Conservation (phyloP, 2,329 filamentous ascomycete species). For the Botrytis paeoniae region DNA sequence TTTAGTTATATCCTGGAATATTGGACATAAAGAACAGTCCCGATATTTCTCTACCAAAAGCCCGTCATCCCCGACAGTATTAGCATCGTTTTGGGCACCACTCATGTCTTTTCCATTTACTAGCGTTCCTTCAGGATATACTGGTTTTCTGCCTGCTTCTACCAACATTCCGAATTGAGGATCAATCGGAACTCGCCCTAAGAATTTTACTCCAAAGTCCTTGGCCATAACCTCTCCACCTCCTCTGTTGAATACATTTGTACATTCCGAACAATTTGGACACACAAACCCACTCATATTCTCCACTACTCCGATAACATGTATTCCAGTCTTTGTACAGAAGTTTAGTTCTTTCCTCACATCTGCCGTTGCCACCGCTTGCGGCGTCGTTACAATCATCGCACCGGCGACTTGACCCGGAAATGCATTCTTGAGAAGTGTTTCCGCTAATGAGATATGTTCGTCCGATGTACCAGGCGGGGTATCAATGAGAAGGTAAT, state of each 20-base stretch:
- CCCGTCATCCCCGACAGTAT: slow-evolving; percentile 37
- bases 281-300: slow-evolving; percentile 97
- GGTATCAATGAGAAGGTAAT: slow-evolving; percentile 92
- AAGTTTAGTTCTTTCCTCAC: slow-evolving; percentile 87
- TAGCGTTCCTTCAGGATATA: slow-evolving; percentile 66
- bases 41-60: slow-evolving; percentile 69
- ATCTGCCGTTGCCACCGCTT: slow-evolving; percentile 89
- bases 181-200: slow-evolving; percentile 88
- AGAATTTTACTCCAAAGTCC: slow-evolving; percentile 78
- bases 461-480: slow-evolving; percentile 96
- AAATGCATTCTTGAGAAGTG: slow-evolving; percentile 61
- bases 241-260: slow-evolving; percentile 88
- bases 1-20: slow-evolving; percentile 65
- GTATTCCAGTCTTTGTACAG: slow-evolving; percentile 76
- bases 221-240: slow-evolving; percentile 86
- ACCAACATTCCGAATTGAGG: slow-evolving; percentile 85
- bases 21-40: slow-evolving; percentile 64
- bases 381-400: slow-evolving; percentile 92
- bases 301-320: slow-evolving; percentile 87
- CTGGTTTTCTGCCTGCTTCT: slow-evolving; percentile 65
- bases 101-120: slow-evolving; percentile 55
- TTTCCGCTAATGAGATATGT: slow-evolving; percentile 92
- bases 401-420: slow-evolving; percentile 76
- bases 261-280: slow-evolving; percentile 76
- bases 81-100: slow-evolving; percentile 33